Base-by-base conservation (phyloP, 164 flowering plant species). In the Platanus orientalis region DNA sequence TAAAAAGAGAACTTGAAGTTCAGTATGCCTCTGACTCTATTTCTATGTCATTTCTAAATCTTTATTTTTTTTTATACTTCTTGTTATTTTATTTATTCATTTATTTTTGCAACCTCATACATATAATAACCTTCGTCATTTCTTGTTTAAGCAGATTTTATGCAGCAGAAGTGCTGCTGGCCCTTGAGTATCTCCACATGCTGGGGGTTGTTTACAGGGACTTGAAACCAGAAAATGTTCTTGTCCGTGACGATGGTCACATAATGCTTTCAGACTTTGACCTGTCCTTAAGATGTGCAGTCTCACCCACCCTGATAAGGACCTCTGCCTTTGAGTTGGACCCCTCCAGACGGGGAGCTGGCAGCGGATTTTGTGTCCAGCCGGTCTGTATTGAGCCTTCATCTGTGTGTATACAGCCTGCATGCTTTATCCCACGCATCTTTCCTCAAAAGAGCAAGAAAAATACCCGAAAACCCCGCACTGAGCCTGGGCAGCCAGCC, bases 181-280 rank as follows among this genome's bases (percentile, higher is more conserved):
- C 96, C 19, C 90, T 92, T 0, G 96, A 89, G 69, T 92, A 92
- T 70, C 89, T 92, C 59, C 97, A 92, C 78, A 89, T 89, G 97
- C 87, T 89, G 34, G 97, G 97, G 65, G 90, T 92, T 59, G 93
- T 89, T 40, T 92, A 92, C 76, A 63, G 97, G 65, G 97, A 92
- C 75, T 69, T 92, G 61, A 92, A 92, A 79, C 97, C 97, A 29
- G 97, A 92, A 71, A 92, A 92, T 68, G 96, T 92, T 36, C 80
- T 92, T 55, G 94, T 92, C 27, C 94, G 94, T 53, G 97, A 92
- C 57, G 96, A 89, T 71, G 96, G 96, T 64, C 97, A 91, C 81
- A 89, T 91, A 54, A 91, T 91, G 97, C 92, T 91, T 21, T 84
- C 96, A 36, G 97, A 91, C 54, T 92, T 89, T 63, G 96, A 92